These are phyloP conservation scores for Globisporangium takayamanum DNA, from an alignment of 352 stramenopile species.

Conservation along the genomic window DNA sequence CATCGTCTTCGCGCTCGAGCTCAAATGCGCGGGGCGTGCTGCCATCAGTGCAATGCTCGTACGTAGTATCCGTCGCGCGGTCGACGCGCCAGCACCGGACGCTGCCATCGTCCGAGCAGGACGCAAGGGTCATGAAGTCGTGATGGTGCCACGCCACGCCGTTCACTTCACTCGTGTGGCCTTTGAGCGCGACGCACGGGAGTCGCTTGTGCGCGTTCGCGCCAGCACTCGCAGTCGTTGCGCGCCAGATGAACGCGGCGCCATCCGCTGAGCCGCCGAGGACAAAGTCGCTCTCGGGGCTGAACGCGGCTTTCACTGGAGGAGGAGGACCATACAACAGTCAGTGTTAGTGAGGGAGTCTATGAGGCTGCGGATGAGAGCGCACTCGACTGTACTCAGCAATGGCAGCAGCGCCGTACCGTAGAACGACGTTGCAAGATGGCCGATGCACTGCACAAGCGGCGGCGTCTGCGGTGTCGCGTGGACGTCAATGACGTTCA, in stretches of 20 bases:
- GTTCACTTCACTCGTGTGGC: conserved; percentile 58
- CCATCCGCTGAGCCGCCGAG: conserved; percentile 45
- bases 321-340: neutral
- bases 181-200: conserved; percentile 47
- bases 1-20: neutral
- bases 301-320: conserved; percentile 48
- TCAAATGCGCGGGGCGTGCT: neutral
- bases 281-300: conserved; percentile 55
- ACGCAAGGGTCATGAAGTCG: conserved; percentile 46
- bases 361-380: no score
- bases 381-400: neutral
- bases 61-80: neutral
- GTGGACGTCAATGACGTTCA: conserved; percentile 42
- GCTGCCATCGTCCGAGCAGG: conserved; percentile 62
- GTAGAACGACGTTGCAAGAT: conserved; percentile 60
- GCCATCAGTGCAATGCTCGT: neutral
- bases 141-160: conserved; percentile 47
- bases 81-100: conserved; percentile 32
- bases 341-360: neutral
- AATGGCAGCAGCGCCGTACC: conserved; percentile 12
- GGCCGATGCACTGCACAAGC: conserved; percentile 36
- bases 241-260: conserved; percentile 55
- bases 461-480: conserved; percentile 10
- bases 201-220: neutral
- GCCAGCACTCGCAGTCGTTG: conserved; percentile 4